Conservation (phyloP, 192 early-diverging fungal genomes). For the Backusella macrospora region DNA sequence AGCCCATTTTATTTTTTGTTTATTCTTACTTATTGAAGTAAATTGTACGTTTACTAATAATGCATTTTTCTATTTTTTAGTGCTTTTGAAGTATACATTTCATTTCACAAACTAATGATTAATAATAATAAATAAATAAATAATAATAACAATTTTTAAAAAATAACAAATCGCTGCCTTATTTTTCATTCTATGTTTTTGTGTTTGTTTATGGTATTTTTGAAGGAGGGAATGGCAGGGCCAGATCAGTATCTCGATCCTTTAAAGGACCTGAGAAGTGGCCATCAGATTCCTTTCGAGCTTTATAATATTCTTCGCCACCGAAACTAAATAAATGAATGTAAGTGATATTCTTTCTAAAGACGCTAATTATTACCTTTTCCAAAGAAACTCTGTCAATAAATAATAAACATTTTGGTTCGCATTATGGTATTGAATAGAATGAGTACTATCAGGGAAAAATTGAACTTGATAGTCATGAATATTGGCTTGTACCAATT, state of each 20-base stretch:
- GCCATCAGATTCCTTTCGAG: slow-evolving; percentile 23
- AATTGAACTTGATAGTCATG: slow-evolving; percentile 80
- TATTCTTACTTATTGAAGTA: not conserved
- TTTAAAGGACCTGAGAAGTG: slow-evolving; percentile 16
- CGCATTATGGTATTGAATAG: slow-evolving; percentile 77
- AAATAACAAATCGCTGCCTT: too few species aligned
- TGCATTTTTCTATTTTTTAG: too few species aligned
- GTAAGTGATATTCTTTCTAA: not conserved
- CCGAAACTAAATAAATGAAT: slow-evolving; percentile 10
- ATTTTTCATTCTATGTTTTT: too few species aligned
- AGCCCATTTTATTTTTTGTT: not conserved
- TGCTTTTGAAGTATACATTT: too few species aligned
- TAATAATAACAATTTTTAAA: too few species aligned
- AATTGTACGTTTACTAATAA: not conserved
- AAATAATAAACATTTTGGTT: slow-evolving; percentile 52
- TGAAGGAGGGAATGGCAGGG: not conserved
- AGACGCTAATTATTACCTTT: slow-evolving; percentile 14
- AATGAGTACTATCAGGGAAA: slow-evolving; percentile 91
- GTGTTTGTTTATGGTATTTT: not conserved
- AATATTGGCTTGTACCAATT: slow-evolving; percentile 71
- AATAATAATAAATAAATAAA: too few species aligned
- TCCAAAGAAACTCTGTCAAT: slow-evolving; percentile 40
- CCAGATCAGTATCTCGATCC: not conserved
- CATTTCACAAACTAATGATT: too few species aligned
- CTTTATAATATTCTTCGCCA: slow-evolving; percentile 27